These are phyloP conservation scores for Amanita rubescens DNA, from an alignment of 768 basidiomycete species.

Conservation along the genomic window DNA sequence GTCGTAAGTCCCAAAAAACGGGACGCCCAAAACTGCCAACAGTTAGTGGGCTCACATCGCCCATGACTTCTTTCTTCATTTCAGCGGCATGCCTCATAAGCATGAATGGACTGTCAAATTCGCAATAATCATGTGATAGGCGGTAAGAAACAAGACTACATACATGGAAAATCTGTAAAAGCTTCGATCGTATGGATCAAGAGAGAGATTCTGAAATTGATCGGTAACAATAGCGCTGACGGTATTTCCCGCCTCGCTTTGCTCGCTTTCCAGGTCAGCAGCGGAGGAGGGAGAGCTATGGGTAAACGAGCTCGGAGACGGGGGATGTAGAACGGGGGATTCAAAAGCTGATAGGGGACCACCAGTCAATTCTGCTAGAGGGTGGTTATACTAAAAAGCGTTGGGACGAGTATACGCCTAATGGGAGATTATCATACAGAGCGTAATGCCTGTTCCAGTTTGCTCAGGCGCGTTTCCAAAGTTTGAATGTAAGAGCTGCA, in stretches of 20 bases:
- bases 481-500: slow-evolving; percentile 21
- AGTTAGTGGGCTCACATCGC: slow-evolving; percentile 9
- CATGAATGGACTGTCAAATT: slow-evolving; percentile 30
- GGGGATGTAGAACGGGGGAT: slow-evolving; percentile 12
- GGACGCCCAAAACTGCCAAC: slow-evolving; percentile 17
- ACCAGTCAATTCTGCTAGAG: not conserved
- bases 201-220: slow-evolving; percentile 22
- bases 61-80: slow-evolving; percentile 34
- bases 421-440: slow-evolving; percentile 12
- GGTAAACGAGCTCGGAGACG: slow-evolving; percentile 10
- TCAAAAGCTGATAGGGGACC: not conserved
- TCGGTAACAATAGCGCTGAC: slow-evolving; percentile 26
- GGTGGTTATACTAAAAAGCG: not conserved
- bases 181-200: slow-evolving; percentile 23
- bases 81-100: slow-evolving; percentile 34
- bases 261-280: not conserved
- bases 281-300: slow-evolving; percentile 9
- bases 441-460: slow-evolving; percentile 22
- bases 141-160: not conserved
- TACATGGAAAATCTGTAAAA: slow-evolving; percentile 38
- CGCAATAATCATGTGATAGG: not conserved
- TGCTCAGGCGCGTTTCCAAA: slow-evolving; percentile 24
- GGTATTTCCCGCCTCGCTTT: slow-evolving; percentile 21
- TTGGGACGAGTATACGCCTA: not conserved
- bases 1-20: slow-evolving; percentile 23